Evolutionary conservation across 2,329 filamentous ascomycete genomes (phyloP).

Genomic region (Dryadomyces quercus-mongolicae): DNA sequence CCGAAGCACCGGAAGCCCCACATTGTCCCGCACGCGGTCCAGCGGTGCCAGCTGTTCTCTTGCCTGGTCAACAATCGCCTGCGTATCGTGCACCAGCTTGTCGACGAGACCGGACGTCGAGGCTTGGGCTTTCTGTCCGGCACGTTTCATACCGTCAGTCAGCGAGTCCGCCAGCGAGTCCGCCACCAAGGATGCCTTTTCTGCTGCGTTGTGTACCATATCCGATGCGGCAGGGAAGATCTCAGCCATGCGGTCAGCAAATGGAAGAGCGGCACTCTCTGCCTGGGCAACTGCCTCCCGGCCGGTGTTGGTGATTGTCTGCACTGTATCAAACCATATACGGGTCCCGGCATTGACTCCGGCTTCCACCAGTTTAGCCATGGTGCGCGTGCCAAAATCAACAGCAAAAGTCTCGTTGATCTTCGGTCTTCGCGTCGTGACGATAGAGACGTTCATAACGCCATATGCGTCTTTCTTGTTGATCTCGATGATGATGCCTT

Average conservation of each 20-base stretch:
- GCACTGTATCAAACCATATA: constrained; percentile 25
- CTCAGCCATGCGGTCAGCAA: neutral
- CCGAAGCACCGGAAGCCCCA: constrained; percentile 4
- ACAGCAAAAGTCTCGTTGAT: constrained; percentile 49
- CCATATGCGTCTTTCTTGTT: constrained; percentile 43
- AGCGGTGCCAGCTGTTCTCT: neutral
- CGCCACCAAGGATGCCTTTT: neutral
- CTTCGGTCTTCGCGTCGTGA: constrained; percentile 45
- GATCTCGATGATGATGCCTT: constrained; percentile 41
- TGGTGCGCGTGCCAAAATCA: constrained; percentile 40
- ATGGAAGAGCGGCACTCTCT: constrained; percentile 2
- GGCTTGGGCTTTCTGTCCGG: neutral
- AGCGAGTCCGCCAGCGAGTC: neutral
- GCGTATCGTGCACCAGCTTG: neutral
- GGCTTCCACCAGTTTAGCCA: constrained; percentile 31
- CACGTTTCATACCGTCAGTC: neutral
- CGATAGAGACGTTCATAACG: constrained; percentile 43
- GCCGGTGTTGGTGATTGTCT: constrained; percentile 29
- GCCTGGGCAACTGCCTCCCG: constrained; percentile 16
- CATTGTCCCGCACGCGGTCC: neutral
- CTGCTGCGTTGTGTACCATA: neutral
- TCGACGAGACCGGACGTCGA: neutral
- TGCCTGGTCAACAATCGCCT: neutral
- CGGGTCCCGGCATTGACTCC: constrained; percentile 30
- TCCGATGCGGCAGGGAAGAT: neutral